phyloP scores from a whole-genome alignment of 2,329 filamentous ascomycete species.

The Diaporthe ilicicola region DNA sequence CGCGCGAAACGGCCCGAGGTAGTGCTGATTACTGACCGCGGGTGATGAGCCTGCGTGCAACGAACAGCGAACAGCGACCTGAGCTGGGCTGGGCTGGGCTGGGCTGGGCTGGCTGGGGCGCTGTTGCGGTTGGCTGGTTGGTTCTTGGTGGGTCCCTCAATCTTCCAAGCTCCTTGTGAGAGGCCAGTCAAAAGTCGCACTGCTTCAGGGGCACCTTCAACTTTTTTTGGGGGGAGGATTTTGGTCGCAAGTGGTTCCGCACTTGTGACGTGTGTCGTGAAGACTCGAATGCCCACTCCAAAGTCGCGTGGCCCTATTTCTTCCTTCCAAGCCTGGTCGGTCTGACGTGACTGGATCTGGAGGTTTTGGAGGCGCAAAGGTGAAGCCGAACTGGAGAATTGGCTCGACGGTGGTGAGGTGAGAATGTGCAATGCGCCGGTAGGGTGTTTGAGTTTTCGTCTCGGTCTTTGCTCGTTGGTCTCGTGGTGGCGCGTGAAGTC shows the following conservation, averaged over 20 bases:
- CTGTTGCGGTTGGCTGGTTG: too few species aligned
- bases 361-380: background rate
- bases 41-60: background rate
- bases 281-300: background rate
- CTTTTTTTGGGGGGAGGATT: background rate
- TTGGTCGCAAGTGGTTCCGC: background rate
- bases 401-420: background rate
- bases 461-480: slow-evolving; percentile 17
- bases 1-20: slow-evolving; percentile 20
- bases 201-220: slow-evolving; percentile 1
- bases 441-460: slow-evolving; percentile 9
- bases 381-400: background rate
- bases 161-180: background rate
- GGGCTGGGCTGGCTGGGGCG: background rate
- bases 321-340: background rate
- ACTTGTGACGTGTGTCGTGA: background rate
- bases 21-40: slow-evolving; percentile 1
- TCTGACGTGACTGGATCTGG: too few species aligned
- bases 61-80: background rate
- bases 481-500: slow-evolving; percentile 12
- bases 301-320: background rate
- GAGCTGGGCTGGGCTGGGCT: slow-evolving; percentile 1
- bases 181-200: slow-evolving; percentile 5
- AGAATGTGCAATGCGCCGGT: background rate
- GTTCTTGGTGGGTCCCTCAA: background rate